Evolutionary conservation across 306 rosid genomes (phyloP).

Genomic region (Sophora flavescens): DNA sequence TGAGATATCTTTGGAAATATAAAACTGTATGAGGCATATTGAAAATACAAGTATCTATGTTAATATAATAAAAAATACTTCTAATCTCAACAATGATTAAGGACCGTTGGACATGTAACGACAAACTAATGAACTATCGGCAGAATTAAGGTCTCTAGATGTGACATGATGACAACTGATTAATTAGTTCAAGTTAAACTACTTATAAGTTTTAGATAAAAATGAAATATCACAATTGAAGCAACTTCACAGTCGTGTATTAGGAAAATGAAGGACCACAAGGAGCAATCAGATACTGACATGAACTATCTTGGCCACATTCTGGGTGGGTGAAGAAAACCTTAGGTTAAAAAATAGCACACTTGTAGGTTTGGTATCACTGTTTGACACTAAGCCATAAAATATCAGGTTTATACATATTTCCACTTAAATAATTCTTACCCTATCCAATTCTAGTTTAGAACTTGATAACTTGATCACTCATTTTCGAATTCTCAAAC

Average conservation of each 20-base stretch:
- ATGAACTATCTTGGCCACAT: not conserved
- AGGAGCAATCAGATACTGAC: not conserved
- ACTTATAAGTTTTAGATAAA: not conserved
- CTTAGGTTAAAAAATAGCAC: not conserved
- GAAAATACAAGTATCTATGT: too few relatives aligned
- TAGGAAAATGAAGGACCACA: not conserved
- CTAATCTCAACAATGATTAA: not conserved
- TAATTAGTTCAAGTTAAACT: not conserved
- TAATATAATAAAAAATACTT: too few relatives aligned
- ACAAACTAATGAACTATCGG: not conserved
- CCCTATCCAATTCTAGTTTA: not conserved
- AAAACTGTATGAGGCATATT: too few relatives aligned
- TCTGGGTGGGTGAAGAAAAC: not conserved
- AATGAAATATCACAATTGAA: slow-evolving; percentile 6
- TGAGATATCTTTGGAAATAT: too few relatives aligned
- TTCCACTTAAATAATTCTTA: too few relatives aligned
- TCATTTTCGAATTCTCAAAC: slow-evolving; percentile 1
- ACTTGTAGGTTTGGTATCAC: not conserved
- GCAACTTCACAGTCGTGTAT: not conserved
- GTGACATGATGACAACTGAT: slow-evolving; percentile 14
- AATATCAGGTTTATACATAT: not conserved
- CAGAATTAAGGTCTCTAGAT: not conserved
- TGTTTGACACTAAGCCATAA: not conserved
- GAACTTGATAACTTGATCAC: not conserved
- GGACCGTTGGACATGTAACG: not conserved